A percentile compares a stretch with the other conserved stretches of the same genome.
These are phyloP conservation scores for Penicillium cataractarum DNA, from an alignment of 495 filamentous ascomycete species.

Conservation along the genomic window DNA sequence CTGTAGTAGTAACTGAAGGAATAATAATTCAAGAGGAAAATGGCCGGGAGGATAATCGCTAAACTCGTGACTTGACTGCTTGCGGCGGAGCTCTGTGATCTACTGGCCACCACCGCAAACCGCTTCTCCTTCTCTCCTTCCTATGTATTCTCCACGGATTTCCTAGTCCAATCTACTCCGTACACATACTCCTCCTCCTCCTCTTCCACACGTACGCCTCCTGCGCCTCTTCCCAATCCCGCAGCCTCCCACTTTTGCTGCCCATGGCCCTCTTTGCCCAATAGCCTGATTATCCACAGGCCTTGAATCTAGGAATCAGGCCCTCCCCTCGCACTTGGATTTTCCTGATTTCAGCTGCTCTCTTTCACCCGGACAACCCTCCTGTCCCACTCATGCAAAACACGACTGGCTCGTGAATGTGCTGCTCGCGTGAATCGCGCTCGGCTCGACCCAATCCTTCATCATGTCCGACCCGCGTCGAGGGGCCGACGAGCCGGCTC, in stretches of 20 bases:
- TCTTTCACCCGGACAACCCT: background rate
- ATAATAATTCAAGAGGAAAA: background rate
- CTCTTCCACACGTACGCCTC: background rate
- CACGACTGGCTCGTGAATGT: slow-evolving; percentile 8
- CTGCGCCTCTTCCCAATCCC: background rate
- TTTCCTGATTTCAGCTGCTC: background rate
- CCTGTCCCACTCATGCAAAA: slow-evolving; percentile 18
- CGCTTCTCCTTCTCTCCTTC: too few species aligned
- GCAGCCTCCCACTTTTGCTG: background rate
- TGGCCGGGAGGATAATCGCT: background rate
- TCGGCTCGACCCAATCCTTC: slow-evolving; percentile 13
- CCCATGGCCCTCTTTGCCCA: background rate
- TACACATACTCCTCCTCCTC: background rate
- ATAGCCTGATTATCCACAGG: background rate
- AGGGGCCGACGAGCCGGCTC: slow-evolving; percentile 33
- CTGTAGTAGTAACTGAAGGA: too few species aligned
- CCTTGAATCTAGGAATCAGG: background rate
- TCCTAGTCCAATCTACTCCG: background rate
- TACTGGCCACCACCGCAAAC: background rate
- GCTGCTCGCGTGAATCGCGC: slow-evolving; percentile 21
- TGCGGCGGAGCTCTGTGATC: background rate
- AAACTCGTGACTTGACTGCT: background rate
- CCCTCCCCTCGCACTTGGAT: background rate
- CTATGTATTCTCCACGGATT: background rate
- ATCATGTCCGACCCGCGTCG: slow-evolving; percentile 41